Evolutionary conservation across 148 eudicot genomes (phyloP).

Genomic region (Chenopodium berlandieri): DNA sequence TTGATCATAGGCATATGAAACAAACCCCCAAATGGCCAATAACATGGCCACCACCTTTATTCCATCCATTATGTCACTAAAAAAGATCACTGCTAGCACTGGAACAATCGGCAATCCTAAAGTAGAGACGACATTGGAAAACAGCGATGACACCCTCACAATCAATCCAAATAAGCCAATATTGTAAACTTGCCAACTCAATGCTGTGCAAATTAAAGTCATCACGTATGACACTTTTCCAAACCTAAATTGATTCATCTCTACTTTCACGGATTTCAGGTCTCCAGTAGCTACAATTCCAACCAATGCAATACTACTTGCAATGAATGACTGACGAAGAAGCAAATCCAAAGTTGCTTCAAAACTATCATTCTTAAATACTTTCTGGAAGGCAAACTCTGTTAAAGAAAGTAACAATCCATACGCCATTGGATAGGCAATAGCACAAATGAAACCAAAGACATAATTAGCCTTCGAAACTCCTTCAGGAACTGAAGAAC

Average conservation of each 20-base stretch:
- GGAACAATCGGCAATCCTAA: constrained; percentile 47
- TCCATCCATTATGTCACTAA: constrained; percentile 47
- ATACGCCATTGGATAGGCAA: constrained; percentile 35
- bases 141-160: constrained; percentile 41
- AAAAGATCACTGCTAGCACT: constrained; percentile 38
- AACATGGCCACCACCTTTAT: constrained; percentile 41
- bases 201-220: constrained; percentile 40
- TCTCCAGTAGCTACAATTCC: constrained; percentile 49
- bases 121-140: constrained; percentile 43
- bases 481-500: constrained; percentile 21
- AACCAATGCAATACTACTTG: constrained; percentile 22
- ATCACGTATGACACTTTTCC: constrained; percentile 45
- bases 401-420: constrained; percentile 25
- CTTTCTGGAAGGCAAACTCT: constrained; percentile 26
- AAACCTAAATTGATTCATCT: constrained; percentile 30
- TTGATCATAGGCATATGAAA: constrained; percentile 44
- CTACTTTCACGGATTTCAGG: constrained; percentile 31
- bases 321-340: constrained; percentile 29
- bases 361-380: constrained; percentile 32
- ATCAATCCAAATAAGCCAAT: constrained; percentile 39
- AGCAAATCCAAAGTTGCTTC: constrained; percentile 32
- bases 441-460: constrained; percentile 38
- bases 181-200: constrained; percentile 41
- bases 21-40: constrained; percentile 49
- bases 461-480: constrained; percentile 20